Conservation (phyloP, 208 protist genomes). For the Trypanosoma melophagium region DNA sequence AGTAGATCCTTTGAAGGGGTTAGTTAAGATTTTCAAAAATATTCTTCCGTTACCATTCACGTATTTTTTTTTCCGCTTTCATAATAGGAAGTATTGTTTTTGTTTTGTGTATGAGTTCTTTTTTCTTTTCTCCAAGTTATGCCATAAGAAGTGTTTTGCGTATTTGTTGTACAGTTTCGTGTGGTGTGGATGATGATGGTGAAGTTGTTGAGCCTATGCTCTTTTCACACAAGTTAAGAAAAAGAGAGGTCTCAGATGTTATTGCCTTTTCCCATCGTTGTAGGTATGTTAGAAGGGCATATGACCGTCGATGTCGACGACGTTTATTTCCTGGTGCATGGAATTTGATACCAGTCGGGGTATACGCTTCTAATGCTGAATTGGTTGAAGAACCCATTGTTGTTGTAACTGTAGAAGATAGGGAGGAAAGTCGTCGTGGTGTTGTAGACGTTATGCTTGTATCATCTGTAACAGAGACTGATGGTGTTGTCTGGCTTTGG, state of each 20-base stretch:
- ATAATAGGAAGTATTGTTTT: too few relatives aligned
- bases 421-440: not conserved
- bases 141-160: too few relatives aligned
- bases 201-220: not conserved
- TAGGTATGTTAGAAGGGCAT: slow-evolving; percentile 53
- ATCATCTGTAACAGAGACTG: slow-evolving; percentile 9
- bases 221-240: slow-evolving; percentile 5
- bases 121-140: too few relatives aligned
- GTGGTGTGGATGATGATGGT: not conserved
- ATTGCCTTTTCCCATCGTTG: slow-evolving; percentile 47
- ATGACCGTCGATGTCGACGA: slow-evolving; percentile 16
- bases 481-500: not conserved
- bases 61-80: too few relatives aligned
- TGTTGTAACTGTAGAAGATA: slow-evolving; percentile 6
- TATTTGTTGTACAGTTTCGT: too few relatives aligned
- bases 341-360: not conserved
- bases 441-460: not conserved
- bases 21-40: too few relatives aligned
- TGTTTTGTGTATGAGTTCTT: too few relatives aligned
- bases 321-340: slow-evolving; percentile 11
- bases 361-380: not conserved
- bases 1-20: too few relatives aligned
- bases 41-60: too few relatives aligned
- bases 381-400: not conserved
- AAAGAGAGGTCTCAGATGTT: slow-evolving; percentile 12